Evolutionary conservation across 1,139 yeast genomes (phyloP), one percentile per base, ranked within the genome.

Genomic region (Zygosaccharomyces sapae): DNA sequence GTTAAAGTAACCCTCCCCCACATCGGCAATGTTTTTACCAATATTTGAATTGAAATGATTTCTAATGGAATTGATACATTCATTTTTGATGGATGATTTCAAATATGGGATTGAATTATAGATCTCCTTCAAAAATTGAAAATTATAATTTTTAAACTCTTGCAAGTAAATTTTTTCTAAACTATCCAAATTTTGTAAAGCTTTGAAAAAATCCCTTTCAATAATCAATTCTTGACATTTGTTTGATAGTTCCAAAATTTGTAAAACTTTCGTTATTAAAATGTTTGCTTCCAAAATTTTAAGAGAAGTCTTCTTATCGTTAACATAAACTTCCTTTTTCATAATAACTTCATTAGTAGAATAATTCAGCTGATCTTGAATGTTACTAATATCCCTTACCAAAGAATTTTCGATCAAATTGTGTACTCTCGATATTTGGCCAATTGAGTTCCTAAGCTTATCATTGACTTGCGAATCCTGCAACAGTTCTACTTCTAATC

Each of bases 171-270:
- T 72, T 48, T 76, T 79, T 52, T 76, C 76, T 55, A 92, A 71
- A 59, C 84, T 94, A 52, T 88, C 92, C 48, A 89, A 71, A 54
- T 86, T 78, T 63, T 88, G 88, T 56, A 92, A 76, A 0, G 97
- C 97, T 51, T 86, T 86, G 66, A 88, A 92, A 59, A 87, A 86
- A 38, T 59, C 59, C 18, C 57, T 58, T 55, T 84, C 83, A 57
- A 82, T 80, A 54, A 89, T 84, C 62, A 89, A 71, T 43, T 86
- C 94, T 62, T 88, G 89, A 46, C 89, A 87, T 59, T 83, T 85
- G 66, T 89, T 90, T 24, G 95, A 86, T 57, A 85, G 76, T 62
- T 90, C 96, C 51, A 92, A 73, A 8, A 90, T 92, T 55, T 85
- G 90, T 31, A 90, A 73, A 58, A 96, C 86, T 50, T 83, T 73